Conservation (phyloP, 352 stramenopile genomes). For the Phytophthora pseudosyringae region DNA sequence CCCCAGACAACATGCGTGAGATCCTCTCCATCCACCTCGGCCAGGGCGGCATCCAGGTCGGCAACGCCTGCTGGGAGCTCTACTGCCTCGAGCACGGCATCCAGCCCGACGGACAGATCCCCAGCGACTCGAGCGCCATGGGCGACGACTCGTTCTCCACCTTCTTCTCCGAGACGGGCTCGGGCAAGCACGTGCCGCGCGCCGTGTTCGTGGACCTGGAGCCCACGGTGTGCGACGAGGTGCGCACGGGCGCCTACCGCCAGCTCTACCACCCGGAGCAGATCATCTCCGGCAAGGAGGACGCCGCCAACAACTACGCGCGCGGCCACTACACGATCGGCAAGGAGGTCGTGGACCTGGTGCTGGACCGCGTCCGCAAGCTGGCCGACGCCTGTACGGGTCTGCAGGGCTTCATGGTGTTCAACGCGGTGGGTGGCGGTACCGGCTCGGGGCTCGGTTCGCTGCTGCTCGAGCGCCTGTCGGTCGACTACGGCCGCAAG, state of each 20-base stretch:
- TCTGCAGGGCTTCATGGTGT: no score
- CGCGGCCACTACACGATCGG: constrained; percentile 94
- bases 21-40: constrained; percentile 97
- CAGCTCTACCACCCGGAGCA: constrained; percentile 98
- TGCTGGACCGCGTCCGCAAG: constrained; percentile 97
- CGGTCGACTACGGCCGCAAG: no score
- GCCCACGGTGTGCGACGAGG: no score
- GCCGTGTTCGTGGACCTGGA: no score
- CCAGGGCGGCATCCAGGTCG: constrained; percentile 87
- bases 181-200: no score
- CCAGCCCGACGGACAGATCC: constrained; percentile 90
- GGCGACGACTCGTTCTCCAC: no score
- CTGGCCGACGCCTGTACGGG: no score
- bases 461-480: no score
- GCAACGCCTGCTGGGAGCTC: constrained; percentile 93
- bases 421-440: no score
- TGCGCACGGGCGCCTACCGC: constrained; percentile 95
- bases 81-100: constrained; percentile 94
- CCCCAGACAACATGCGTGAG: constrained; percentile 93
- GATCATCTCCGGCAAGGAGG: constrained; percentile 98
- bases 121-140: no score
- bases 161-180: no score
- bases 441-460: no score
- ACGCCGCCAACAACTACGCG: constrained; percentile 92
- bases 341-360: constrained; percentile 97